These are phyloP conservation scores for Phytopythium helicoides DNA, from an alignment of 352 stramenopile species.

Conservation along the genomic window DNA sequence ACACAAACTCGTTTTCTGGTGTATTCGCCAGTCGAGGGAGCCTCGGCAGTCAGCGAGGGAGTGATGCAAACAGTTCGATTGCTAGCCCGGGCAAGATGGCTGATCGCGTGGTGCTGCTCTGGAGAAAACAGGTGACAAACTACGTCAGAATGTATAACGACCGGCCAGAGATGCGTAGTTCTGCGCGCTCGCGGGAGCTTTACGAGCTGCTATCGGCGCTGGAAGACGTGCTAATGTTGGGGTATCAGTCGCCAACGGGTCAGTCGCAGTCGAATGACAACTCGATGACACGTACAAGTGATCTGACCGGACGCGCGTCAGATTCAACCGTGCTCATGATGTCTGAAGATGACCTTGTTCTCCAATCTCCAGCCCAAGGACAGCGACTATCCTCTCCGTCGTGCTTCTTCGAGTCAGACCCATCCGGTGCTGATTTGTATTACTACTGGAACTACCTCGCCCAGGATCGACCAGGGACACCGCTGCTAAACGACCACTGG, in stretches of 20 bases:
- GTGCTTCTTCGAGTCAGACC: constrained; percentile 13
- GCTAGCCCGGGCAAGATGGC: constrained; percentile 10
- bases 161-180: constrained; percentile 61
- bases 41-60: background rate
- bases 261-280: constrained; percentile 1
- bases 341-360: constrained; percentile 4
- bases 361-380: background rate
- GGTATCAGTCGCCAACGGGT: constrained; percentile 38
- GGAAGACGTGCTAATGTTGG: constrained; percentile 70
- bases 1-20: no score
- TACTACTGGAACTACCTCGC: constrained; percentile 77
- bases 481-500: constrained; percentile 55
- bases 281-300: background rate
- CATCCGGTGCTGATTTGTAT: constrained; percentile 21
- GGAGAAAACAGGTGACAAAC: constrained; percentile 50
- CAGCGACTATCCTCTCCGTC: constrained; percentile 2
- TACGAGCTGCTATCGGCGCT: constrained; percentile 68
- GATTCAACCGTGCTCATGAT: constrained; percentile 2
- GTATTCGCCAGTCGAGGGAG: background rate
- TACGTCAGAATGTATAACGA: constrained; percentile 66
- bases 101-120: constrained; percentile 54
- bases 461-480: constrained; percentile 41
- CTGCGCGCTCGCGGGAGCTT: constrained; percentile 56
- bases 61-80: background rate
- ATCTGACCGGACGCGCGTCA: background rate